Conservation (phyloP, 2,329 filamentous ascomycete genomes). For the Dothistroma pini region DNA sequence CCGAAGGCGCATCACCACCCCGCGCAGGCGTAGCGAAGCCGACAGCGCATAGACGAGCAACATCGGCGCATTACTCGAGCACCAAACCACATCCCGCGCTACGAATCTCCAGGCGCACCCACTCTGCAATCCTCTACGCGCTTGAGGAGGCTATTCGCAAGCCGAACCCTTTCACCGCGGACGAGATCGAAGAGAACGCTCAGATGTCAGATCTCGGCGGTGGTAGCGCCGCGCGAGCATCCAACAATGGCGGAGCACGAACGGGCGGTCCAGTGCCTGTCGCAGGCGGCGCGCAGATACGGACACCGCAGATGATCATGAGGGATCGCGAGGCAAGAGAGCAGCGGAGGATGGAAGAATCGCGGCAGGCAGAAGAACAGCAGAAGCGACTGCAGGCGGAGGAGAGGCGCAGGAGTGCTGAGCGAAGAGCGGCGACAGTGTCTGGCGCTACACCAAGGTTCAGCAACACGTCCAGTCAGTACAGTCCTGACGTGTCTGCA, state of each 20-base stretch:
- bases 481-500: constrained; percentile 26
- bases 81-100: constrained; percentile 52
- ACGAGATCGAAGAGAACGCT: constrained; percentile 82
- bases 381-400: constrained; percentile 52
- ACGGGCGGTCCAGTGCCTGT: constrained; percentile 54
- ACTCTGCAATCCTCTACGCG: constrained; percentile 85
- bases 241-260: constrained; percentile 54
- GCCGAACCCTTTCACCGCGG: constrained; percentile 77
- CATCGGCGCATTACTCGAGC: constrained; percentile 29
- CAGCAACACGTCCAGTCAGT: constrained; percentile 29
- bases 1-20: constrained; percentile 22
- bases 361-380: constrained; percentile 47
- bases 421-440: constrained; percentile 54
- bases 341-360: constrained; percentile 61
- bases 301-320: constrained; percentile 89
- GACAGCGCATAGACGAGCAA: constrained; percentile 34
- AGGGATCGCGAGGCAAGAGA: constrained; percentile 76
- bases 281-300: constrained; percentile 54
- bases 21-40: constrained; percentile 27
- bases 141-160: constrained; percentile 86
- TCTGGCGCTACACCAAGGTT: constrained; percentile 22
- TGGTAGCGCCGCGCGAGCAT: constrained; percentile 39
- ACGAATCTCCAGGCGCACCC: constrained; percentile 77
- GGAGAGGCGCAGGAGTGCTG: constrained; percentile 51
- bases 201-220: constrained; percentile 83